phyloP scores from a whole-genome alignment of 345 rosid species.

The Gossypium thurberi region DNA sequence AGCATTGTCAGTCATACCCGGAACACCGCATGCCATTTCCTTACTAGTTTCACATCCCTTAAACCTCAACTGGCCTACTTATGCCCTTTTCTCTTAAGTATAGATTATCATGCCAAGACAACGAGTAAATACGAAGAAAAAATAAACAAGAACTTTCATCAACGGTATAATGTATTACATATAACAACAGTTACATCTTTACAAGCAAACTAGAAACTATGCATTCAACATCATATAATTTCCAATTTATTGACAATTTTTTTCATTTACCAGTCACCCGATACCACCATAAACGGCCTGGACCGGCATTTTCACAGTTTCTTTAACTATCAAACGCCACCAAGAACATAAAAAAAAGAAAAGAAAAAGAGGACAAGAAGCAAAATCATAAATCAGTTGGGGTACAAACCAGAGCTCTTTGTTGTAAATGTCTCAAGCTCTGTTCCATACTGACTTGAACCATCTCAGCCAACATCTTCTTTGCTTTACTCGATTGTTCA shows the following conservation, averaged over 20 bases:
- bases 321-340: slow-evolving; percentile 19
- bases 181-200: slow-evolving; percentile 21
- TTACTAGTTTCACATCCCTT: too few species aligned
- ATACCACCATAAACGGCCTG: slow-evolving; percentile 55
- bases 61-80: too few species aligned
- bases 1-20: too few species aligned
- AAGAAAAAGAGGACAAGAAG: not conserved
- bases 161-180: slow-evolving; percentile 2
- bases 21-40: too few species aligned
- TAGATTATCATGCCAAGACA: too few species aligned
- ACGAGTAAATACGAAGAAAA: too few species aligned
- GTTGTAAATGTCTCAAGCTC: slow-evolving; percentile 90
- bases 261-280: slow-evolving; percentile 55
- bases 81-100: too few species aligned
- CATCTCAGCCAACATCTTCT: slow-evolving; percentile 96
- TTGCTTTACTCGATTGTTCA: slow-evolving; percentile 85
- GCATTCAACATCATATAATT: slow-evolving; percentile 1
- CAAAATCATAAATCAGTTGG: slow-evolving; percentile 48
- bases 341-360: not conserved
- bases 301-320: slow-evolving; percentile 56
- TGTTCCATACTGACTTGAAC: slow-evolving; percentile 98
- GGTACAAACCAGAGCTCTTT: slow-evolving; percentile 75
- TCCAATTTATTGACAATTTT: slow-evolving; percentile 25
- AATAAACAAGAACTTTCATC: too few species aligned
- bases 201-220: slow-evolving; percentile 30